Base-by-base conservation (phyloP, 192 early-diverging fungal genomes). In the Backusella sp. region DNA sequence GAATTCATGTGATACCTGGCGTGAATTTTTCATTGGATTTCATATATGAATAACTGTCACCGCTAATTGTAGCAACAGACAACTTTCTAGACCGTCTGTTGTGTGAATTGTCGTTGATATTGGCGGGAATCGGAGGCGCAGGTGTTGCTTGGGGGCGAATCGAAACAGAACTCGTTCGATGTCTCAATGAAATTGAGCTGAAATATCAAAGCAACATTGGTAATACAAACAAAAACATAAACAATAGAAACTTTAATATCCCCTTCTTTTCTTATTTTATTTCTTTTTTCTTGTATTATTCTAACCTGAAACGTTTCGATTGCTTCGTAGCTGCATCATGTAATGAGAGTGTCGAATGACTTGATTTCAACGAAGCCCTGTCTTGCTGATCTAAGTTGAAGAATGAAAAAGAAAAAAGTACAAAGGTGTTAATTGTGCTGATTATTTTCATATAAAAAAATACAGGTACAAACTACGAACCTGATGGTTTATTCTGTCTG, bases 401-500 rank as follows among this genome's bases (percentile, higher is more conserved):
- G 23, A 67, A 28, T 9, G 62, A 66, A 66, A 32, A 37, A 5
- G 36, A 12, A 23, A 23, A 14, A 39, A 39, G 9, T 28, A 30
- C 28, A 70, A 39, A 39, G 0, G 9, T 21, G 41, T 67, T 67
- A 35, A 34, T 65, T 28, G 19, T 11, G 21, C 12, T 65, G 9
- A 65, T 28, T 65, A 28, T 0, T 28, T 28, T 28, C 28, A 28
- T 28, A 28, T 5, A 49, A 49, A 6, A n/a, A 49, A 49, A 49
- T 30, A 30, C 30, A 66, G 30, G 62, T 32, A 23, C 62, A 44
- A 68, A 3, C 32, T 32, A 32, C 35, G 6, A 34, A 68, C 35
- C 28, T 68, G 70, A 71, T 21, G 41, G 42, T 17, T 71, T 71
- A 39, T 26, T 71, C 39, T 71, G 70, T 44, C 42, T 71, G 41